These are phyloP conservation scores for Carex cristatella DNA, from an alignment of 176 grass and related monocot species.

Conservation along the genomic window DNA sequence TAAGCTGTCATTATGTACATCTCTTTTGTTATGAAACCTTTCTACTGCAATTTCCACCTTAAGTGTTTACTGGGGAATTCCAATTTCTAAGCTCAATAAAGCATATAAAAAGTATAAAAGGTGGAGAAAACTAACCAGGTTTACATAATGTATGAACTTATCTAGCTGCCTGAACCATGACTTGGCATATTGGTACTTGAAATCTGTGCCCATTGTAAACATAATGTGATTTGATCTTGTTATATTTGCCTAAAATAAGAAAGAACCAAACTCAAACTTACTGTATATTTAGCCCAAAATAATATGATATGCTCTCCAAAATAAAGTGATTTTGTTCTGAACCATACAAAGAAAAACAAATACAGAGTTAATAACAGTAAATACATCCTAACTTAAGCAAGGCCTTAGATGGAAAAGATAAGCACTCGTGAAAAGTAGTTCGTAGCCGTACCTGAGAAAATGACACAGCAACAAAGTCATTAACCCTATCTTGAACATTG, in stretches of 20 bases:
- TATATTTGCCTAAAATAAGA: conserved; percentile 67
- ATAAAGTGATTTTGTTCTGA: not conserved
- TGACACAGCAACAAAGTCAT: conserved; percentile 96
- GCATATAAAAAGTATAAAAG: not conserved
- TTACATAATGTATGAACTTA: conserved; percentile 97
- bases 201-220: conserved; percentile 99
- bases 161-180: conserved; percentile 96
- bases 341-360: not conserved
- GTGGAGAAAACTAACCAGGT: conserved; percentile 46
- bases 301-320: not conserved
- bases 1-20: not conserved
- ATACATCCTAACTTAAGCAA: not conserved
- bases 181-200: conserved; percentile 92
- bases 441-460: conserved; percentile 45
- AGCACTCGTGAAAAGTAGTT: not conserved
- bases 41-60: not conserved
- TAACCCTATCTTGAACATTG: conserved; percentile 88
- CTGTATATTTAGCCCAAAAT: not conserved
- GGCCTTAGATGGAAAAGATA: not conserved
- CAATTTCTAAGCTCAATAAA: not conserved
- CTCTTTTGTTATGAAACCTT: not conserved
- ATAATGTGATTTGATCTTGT: conserved; percentile 97
- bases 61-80: not conserved
- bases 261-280: conserved; percentile 16
- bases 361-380: not conserved